These are phyloP conservation scores for Alternaria longipes DNA, from an alignment of 2,329 filamentous ascomycete species.

Conservation along the genomic window DNA sequence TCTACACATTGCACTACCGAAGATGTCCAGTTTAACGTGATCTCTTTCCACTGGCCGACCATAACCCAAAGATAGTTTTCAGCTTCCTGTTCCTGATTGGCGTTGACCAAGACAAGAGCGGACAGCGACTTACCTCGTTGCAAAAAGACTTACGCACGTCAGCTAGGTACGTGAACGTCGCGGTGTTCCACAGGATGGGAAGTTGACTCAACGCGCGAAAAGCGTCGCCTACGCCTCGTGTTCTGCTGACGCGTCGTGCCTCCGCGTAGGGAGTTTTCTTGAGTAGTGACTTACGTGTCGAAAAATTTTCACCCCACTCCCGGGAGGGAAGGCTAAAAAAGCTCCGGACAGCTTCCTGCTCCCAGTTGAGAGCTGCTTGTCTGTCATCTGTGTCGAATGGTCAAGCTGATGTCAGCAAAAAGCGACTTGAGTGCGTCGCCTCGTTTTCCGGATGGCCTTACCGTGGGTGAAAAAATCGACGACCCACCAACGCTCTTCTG, in stretches of 20 bases:
- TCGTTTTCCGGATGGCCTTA: not conserved
- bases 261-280: not conserved
- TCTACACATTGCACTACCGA: not conserved
- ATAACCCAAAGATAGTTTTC: not conserved
- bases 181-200: not conserved
- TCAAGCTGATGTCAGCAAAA: no score
- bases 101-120: not conserved
- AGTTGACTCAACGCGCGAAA: not conserved
- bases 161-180: not conserved
- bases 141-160: not conserved
- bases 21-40: not conserved
- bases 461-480: not conserved
- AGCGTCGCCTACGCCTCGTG: not conserved
- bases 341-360: no score
- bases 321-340: no score
- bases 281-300: no score
- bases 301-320: no score
- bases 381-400: no score
- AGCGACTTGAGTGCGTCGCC: no score
- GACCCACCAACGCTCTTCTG: not conserved
- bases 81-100: not conserved
- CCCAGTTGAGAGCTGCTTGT: no score
- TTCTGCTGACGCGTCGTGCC: not conserved
- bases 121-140: not conserved
- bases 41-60: not conserved